Percentiles rank a stretch among this genome's conserved stretches.
Evolutionary conservation across 1,139 yeast genomes (phyloP).

Genomic region (Arxiozyma slooffiae): DNA sequence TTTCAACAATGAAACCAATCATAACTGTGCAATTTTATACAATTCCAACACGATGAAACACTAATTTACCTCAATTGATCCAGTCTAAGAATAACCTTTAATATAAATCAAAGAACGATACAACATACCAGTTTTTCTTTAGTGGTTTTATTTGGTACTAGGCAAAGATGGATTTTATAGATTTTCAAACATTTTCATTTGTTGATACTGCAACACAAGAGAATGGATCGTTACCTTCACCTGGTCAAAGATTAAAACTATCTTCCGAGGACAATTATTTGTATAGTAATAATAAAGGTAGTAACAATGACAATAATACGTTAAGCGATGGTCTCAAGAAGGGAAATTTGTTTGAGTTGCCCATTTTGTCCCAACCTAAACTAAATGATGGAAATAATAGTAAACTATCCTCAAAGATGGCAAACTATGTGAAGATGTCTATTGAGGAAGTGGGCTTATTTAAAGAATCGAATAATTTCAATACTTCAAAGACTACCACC

Average conservation of each 20-base stretch:
- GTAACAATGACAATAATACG: neutral
- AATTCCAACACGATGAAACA: too few relatives aligned
- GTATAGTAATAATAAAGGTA: neutral
- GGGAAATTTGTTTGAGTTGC: neutral
- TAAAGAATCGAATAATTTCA: neutral
- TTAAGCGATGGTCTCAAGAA: neutral
- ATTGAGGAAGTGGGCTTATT: conserved; percentile 3
- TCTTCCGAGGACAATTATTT: conserved; percentile 2
- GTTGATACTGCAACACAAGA: conserved; percentile 11
- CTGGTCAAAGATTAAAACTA: conserved; percentile 11
- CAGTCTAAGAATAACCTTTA: neutral
- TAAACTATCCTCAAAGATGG: conserved; percentile 5
- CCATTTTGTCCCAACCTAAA: neutral
- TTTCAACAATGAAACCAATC: too few relatives aligned
- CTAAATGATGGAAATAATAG: neutral
- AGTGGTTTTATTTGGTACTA: neutral
- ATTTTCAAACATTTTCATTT: conserved; percentile 22
- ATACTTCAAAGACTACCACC: conserved; percentile 2
- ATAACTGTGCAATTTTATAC: too few relatives aligned
- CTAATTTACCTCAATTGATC: too few relatives aligned
- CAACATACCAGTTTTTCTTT: too few relatives aligned
- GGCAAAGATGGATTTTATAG: conserved; percentile 25
- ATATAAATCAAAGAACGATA: too few relatives aligned
- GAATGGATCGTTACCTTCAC: conserved; percentile 10
- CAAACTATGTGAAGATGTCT: conserved; percentile 7